These are phyloP conservation scores for Globisporangium spiculum DNA, from an alignment of 352 stramenopile species.

Conservation along the genomic window DNA sequence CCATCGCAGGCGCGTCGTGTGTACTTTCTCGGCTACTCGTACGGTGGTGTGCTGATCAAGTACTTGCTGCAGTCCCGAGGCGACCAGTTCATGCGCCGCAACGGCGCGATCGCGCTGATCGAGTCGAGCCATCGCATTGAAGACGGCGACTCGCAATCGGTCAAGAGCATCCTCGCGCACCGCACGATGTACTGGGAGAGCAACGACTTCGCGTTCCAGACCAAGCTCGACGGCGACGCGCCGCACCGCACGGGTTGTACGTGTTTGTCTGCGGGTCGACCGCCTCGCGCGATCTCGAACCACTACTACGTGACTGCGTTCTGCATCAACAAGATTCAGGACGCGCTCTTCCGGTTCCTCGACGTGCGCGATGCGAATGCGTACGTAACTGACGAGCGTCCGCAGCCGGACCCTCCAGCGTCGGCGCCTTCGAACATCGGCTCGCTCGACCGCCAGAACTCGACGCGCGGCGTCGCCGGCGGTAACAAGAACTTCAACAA, in stretches of 20 bases:
- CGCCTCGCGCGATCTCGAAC: slow-evolving; percentile 68
- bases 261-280: slow-evolving; percentile 71
- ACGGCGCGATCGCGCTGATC: slow-evolving; percentile 83
- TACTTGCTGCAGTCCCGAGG: slow-evolving; percentile 85
- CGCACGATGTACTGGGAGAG: slow-evolving; percentile 90
- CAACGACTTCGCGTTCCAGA: slow-evolving; percentile 78
- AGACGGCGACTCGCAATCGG: slow-evolving; percentile 81
- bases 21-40: slow-evolving; percentile 88
- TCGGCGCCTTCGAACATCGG: slow-evolving; percentile 39
- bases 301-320: slow-evolving; percentile 89
- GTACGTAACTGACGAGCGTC: slow-evolving; percentile 74
- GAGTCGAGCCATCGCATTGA: slow-evolving; percentile 87
- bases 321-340: slow-evolving; percentile 87
- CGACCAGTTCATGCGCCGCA: slow-evolving; percentile 83
- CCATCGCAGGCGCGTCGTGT: slow-evolving; percentile 55
- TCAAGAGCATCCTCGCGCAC: slow-evolving; percentile 84
- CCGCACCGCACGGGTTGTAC: slow-evolving; percentile 82
- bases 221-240: slow-evolving; percentile 69
- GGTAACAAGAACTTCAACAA: slow-evolving; percentile 61
- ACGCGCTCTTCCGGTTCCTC: slow-evolving; percentile 82
- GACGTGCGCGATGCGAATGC: slow-evolving; percentile 72
- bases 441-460: slow-evolving; percentile 56
- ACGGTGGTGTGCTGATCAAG: slow-evolving; percentile 87
- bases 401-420: slow-evolving; percentile 56
- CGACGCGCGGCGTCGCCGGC: slow-evolving; percentile 22